These are phyloP conservation scores for Nannochloris sp. DNA, from an alignment of 139 green algal species.

Conservation along the genomic window DNA sequence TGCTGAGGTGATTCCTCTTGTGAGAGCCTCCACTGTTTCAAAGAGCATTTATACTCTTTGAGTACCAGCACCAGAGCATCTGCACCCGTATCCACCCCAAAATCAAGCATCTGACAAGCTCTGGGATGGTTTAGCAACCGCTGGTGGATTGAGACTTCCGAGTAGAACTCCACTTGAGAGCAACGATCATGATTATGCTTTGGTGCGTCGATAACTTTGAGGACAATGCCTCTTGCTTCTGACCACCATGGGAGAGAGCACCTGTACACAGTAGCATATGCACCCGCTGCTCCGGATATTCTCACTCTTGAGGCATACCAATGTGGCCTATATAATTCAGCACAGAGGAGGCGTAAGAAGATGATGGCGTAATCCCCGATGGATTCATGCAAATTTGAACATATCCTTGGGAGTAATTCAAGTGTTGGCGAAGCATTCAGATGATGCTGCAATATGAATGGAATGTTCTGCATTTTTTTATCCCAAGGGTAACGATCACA, in stretches of 20 bases:
- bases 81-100: constrained; percentile 36
- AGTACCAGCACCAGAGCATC: constrained; percentile 62
- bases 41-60: constrained; percentile 49
- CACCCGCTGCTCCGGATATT: constrained; percentile 39
- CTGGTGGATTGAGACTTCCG: constrained; percentile 61
- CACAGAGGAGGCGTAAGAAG: constrained; percentile 45
- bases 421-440: constrained; percentile 31
- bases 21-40: constrained; percentile 50
- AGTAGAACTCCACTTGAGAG: constrained; percentile 53
- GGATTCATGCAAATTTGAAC: constrained; percentile 16
- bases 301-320: constrained; percentile 28
- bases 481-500: constrained; percentile 29
- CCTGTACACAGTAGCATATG: constrained; percentile 45
- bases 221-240: constrained; percentile 15
- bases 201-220: constrained; percentile 60
- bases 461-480: constrained; percentile 32
- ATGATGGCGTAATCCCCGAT: constrained; percentile 17
- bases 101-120: constrained; percentile 57
- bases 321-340: constrained; percentile 31
- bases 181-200: constrained; percentile 37
- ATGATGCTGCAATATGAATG: constrained; percentile 39
- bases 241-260: constrained; percentile 19
- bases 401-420: constrained; percentile 18
- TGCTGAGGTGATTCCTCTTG: constrained; percentile 8
- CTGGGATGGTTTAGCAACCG: constrained; percentile 18